A percentile compares a stretch with the other conserved stretches of the same genome.
Conservation (phyloP, 2,329 filamentous ascomycete species). For the Didymella segeticola region DNA sequence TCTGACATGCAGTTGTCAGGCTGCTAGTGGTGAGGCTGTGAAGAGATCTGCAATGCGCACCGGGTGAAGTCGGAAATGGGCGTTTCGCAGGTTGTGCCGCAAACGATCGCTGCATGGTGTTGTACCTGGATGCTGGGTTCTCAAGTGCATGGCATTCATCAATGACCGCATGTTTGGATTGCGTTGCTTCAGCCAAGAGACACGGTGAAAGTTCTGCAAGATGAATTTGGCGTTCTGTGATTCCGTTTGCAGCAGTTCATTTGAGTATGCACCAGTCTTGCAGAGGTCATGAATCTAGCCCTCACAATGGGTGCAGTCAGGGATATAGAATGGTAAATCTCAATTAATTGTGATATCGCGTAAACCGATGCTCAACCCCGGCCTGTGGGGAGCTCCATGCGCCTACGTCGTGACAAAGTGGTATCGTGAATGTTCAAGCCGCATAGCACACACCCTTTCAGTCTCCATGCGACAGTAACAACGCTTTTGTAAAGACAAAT, state of each 20-base stretch:
- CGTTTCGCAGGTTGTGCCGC: neutral
- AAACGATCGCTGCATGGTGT: conserved; percentile 9
- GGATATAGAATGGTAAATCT: neutral
- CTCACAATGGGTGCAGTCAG: neutral
- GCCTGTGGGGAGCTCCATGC: conserved; percentile 38
- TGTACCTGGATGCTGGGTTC: conserved; percentile 1
- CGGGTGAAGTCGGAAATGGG: neutral
- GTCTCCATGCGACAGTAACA: neutral
- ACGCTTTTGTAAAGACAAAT: neutral
- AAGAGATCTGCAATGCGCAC: conserved; percentile 5
- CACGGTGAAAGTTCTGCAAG: neutral
- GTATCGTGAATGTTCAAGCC: conserved; percentile 15
- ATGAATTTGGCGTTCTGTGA: neutral
- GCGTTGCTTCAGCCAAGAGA: conserved; percentile 8
- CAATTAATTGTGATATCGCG: conserved; percentile 15
- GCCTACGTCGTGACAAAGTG: conserved; percentile 25
- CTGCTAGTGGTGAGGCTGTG: conserved; percentile 1
- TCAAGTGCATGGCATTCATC: conserved; percentile 4
- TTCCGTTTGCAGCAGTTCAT: conserved; percentile 5
- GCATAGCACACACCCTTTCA: neutral
- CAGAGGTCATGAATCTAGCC: neutral
- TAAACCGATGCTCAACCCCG: conserved; percentile 42
- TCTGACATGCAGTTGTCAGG: neutral
- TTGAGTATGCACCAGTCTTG: neutral
- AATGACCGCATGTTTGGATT: conserved; percentile 3